Base-by-base conservation (phyloP, 2,329 filamentous ascomycete species). In the Cladophialophora carrionii region DNA sequence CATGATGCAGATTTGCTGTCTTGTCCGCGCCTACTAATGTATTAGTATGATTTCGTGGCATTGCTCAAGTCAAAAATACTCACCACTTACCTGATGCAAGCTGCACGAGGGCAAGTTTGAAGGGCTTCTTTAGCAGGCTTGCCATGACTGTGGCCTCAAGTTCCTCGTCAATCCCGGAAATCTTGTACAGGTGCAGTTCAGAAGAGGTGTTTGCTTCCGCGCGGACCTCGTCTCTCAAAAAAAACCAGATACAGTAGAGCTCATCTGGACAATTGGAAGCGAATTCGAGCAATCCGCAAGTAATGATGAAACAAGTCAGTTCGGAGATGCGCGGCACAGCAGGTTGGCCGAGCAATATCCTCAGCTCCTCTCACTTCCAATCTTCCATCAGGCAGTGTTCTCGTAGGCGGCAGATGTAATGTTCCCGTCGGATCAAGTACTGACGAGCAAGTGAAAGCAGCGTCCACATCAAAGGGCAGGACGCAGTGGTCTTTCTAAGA, bases 91-190 rank as follows among this genome's bases (percentile, higher is more conserved):
- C 90, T 67, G 89, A 88, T 63, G 91, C 88, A 37, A 96, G 85
- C 79, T 96, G 92, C 68, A 96, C 83, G 72, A 92, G 85, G 37
- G 91, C 90, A 53, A 96, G 83, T 79, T 90, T 93, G 74, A 96
- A 82, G 46, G 89, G 87, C 77, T 90, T 85, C 78, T 89, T 89
- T 67, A 96, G 85, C 57, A 93, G 74, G 48, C 79, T 76, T 37
- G 83, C 76, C 83, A 85, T 85, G 56, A 22, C 31, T 51, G 20
- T 17, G 46, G 24, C n/a, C 14, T 3, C 22, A 14, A 52, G 57
- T 37, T 49, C n/a, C 12, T 6, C 7, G 46, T 17, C 57, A 8
- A 2, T 32, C 14, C 6, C 8, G n/a, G 29, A 22, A 6, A n/a
- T 6, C 4, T 8, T 51, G 43, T 22, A 29, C 14, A 22, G 26